These are phyloP conservation scores for Eucalyptus dawsonii DNA, from an alignment of 345 rosid species.

Conservation along the genomic window DNA sequence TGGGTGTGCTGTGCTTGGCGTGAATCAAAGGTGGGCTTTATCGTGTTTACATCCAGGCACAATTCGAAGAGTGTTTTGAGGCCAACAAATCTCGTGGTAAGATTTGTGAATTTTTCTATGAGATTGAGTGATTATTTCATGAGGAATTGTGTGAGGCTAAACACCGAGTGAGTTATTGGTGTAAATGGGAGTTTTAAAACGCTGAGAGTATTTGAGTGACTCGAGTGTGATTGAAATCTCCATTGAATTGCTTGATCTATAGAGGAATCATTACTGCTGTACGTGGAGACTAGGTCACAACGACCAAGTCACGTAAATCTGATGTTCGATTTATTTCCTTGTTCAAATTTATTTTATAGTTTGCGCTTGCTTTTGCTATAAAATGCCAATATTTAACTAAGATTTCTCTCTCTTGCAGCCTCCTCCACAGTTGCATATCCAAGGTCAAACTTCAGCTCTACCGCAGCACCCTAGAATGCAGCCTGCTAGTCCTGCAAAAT, in stretches of 20 bases:
- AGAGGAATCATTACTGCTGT: background rate
- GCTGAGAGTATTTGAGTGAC: background rate
- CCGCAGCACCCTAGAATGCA: constrained; percentile 31
- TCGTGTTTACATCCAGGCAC: background rate
- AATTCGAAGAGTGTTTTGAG: background rate
- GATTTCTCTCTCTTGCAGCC: constrained; percentile 22
- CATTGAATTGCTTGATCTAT: background rate
- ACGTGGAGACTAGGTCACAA: background rate
- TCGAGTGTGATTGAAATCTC: background rate
- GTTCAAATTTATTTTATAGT: background rate
- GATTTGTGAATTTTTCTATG: background rate
- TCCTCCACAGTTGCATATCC: constrained; percentile 33
- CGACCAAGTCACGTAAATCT: background rate
- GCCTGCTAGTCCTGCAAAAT: constrained; percentile 18
- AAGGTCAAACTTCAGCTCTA: constrained; percentile 34
- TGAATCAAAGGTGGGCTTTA: background rate
- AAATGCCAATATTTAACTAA: background rate
- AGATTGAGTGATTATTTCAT: background rate
- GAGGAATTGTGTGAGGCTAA: background rate
- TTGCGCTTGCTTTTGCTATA: background rate
- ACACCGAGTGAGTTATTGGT: background rate
- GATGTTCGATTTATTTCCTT: background rate
- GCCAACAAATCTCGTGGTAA: background rate
- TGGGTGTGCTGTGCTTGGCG: background rate
- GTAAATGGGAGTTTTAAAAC: background rate